These are phyloP conservation scores for Williopsis jadinii DNA, from an alignment of 1,139 yeast species.

Conservation along the genomic window DNA sequence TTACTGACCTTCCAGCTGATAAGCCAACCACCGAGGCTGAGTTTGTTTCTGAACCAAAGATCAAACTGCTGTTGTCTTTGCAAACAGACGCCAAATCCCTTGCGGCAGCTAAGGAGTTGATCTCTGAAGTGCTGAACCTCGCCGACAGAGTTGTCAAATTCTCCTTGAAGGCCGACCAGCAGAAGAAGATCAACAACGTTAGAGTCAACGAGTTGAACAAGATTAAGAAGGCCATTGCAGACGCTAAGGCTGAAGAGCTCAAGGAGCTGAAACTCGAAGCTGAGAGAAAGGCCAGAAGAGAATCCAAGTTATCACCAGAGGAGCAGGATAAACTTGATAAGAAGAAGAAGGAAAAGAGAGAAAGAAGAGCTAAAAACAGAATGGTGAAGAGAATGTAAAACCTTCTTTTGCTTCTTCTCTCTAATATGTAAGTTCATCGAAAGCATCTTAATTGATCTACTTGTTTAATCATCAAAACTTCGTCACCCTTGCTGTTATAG, in stretches of 20 bases:
- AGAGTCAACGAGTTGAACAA: slow-evolving; percentile 29
- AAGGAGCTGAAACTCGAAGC: slow-evolving; percentile 65
- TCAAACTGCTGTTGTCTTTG: slow-evolving; percentile 45
- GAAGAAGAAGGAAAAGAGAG: slow-evolving; percentile 56
- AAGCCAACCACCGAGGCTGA: slow-evolving; percentile 46
- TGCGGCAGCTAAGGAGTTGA: slow-evolving; percentile 39
- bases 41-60: slow-evolving; percentile 45
- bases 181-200: slow-evolving; percentile 64
- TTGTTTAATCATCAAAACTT: too few species aligned
- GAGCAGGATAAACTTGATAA: slow-evolving; percentile 71
- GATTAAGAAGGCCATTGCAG: slow-evolving; percentile 68
- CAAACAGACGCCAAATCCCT: slow-evolving; percentile 40
- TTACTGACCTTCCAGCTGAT: slow-evolving; percentile 74
- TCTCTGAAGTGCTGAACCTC: slow-evolving; percentile 45
- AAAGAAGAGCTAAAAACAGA: slow-evolving; percentile 40
- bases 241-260: slow-evolving; percentile 56
- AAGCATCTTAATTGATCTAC: too few species aligned
- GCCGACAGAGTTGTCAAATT: slow-evolving; percentile 41
- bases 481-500: too few species aligned
- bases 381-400: slow-evolving; percentile 31
- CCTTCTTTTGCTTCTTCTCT: too few species aligned
- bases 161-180: slow-evolving; percentile 48
- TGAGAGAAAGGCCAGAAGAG: slow-evolving; percentile 53
- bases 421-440: too few species aligned
- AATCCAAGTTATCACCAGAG: slow-evolving; percentile 55